Conservation (phyloP, 2,329 filamentous ascomycete genomes). For the Talaromyces marneffei region DNA sequence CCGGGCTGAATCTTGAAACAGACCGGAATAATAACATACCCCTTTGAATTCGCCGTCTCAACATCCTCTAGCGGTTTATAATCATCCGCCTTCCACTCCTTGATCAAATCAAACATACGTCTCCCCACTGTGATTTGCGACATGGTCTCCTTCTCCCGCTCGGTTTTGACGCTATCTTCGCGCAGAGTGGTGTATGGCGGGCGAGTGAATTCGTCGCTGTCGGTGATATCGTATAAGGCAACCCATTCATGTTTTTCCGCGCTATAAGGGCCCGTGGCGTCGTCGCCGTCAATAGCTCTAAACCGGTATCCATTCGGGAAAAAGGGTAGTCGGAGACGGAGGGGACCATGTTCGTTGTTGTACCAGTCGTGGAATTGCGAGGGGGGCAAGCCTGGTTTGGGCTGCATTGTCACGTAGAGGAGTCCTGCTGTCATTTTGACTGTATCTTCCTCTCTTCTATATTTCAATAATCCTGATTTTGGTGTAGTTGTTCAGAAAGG, state of each 20-base stretch:
- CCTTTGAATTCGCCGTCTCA: slow-evolving; percentile 41
- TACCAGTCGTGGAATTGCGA: slow-evolving; percentile 87
- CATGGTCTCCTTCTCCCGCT: slow-evolving; percentile 57
- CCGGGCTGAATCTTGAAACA: slow-evolving; percentile 55
- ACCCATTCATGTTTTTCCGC: slow-evolving; percentile 61
- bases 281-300: slow-evolving; percentile 56
- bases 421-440: slow-evolving; percentile 52
- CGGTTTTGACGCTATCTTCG: slow-evolving; percentile 48
- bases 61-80: slow-evolving; percentile 58
- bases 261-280: slow-evolving; percentile 22
- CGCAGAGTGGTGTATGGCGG: slow-evolving; percentile 58
- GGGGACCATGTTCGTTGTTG: slow-evolving; percentile 86
- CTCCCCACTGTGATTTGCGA: slow-evolving; percentile 63
- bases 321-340: slow-evolving; percentile 67
- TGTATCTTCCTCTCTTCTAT: neutral
- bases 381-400: slow-evolving; percentile 57
- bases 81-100: slow-evolving; percentile 49
- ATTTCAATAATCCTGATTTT: neutral
- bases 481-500: neutral
- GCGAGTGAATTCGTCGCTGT: slow-evolving; percentile 64
- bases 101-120: slow-evolving; percentile 63
- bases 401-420: slow-evolving; percentile 83
- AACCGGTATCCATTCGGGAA: slow-evolving; percentile 76
- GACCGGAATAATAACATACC: slow-evolving; percentile 58
- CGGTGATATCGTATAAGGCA: slow-evolving; percentile 74